These are phyloP conservation scores for Botrytis medusae DNA, from an alignment of 2,329 filamentous ascomycete species.

Conservation along the genomic window DNA sequence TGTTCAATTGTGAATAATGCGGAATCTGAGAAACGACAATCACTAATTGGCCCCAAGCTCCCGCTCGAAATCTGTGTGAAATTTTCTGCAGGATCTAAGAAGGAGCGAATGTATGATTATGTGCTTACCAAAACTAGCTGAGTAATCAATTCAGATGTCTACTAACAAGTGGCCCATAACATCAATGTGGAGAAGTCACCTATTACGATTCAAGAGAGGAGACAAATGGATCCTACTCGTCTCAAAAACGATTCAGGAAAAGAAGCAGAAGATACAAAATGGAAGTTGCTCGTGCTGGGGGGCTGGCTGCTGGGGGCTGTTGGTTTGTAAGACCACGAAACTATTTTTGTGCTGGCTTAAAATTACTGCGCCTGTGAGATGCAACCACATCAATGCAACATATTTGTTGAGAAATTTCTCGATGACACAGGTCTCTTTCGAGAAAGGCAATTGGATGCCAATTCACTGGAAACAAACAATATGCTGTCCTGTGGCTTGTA, in stretches of 20 bases:
- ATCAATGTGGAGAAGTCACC: not conserved
- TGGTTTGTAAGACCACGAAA: not conserved
- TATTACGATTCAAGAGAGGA: not conserved
- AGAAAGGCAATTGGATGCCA: not conserved
- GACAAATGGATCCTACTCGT: not conserved
- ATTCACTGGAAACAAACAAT: slow-evolving; percentile 9
- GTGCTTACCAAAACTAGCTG: not conserved
- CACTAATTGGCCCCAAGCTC: not conserved
- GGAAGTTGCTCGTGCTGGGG: not conserved
- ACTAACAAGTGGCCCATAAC: not conserved
- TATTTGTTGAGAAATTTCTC: not conserved
- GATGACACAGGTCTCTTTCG: not conserved
- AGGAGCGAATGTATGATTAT: not conserved
- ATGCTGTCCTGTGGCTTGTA: not conserved
- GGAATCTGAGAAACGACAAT: not conserved
- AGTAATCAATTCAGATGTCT: not conserved
- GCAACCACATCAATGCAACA: not conserved
- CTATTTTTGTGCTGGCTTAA: slow-evolving; percentile 2
- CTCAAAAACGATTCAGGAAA: not conserved
- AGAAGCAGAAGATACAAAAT: not conserved
- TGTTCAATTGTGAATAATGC: not conserved
- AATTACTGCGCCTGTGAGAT: slow-evolving; percentile 8
- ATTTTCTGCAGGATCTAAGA: not conserved
- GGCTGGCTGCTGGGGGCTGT: slow-evolving; percentile 13
- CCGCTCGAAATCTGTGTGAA: not conserved